Evolutionary conservation across 179 eudicot species (phyloP).

Genomic region (Corrigiola litoralis): DNA sequence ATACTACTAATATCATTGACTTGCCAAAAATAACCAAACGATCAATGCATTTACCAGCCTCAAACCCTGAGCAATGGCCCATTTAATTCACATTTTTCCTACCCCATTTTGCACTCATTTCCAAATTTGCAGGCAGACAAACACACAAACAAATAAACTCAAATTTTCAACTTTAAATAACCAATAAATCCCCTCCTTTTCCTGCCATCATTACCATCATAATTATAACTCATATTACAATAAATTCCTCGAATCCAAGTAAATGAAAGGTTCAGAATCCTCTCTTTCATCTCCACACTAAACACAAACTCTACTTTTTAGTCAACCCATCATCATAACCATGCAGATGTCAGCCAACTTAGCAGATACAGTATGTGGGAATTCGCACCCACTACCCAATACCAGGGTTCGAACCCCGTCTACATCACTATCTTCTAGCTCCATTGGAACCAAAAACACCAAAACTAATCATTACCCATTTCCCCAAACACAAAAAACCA

Average conservation of each 20-base stretch:
- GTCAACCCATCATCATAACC: not conserved
- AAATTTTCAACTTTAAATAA: not conserved
- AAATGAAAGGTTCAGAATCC: not conserved
- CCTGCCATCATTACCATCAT: not conserved
- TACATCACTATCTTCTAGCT: too few relatives aligned
- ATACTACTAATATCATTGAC: not conserved
- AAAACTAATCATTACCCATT: too few relatives aligned
- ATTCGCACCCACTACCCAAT: too few relatives aligned
- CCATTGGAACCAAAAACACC: too few relatives aligned
- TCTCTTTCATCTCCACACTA: not conserved
- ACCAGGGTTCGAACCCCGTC: too few relatives aligned
- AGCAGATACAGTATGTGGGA: too few relatives aligned
- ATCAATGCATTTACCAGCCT: not conserved
- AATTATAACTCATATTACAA: not conserved
- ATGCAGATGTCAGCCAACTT: too few relatives aligned
- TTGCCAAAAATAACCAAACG: too few relatives aligned
- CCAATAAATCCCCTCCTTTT: not conserved
- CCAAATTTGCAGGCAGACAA: too few relatives aligned
- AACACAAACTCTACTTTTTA: not conserved
- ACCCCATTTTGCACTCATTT: not conserved
- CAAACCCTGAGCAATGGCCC: not conserved
- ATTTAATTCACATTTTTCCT: not conserved
- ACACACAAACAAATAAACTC: too few relatives aligned
- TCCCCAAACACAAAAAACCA: not conserved
- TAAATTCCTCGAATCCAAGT: too few relatives aligned